Conservation (phyloP, 129 eudicot genomes). For the Tanacetum coccineum region DNA sequence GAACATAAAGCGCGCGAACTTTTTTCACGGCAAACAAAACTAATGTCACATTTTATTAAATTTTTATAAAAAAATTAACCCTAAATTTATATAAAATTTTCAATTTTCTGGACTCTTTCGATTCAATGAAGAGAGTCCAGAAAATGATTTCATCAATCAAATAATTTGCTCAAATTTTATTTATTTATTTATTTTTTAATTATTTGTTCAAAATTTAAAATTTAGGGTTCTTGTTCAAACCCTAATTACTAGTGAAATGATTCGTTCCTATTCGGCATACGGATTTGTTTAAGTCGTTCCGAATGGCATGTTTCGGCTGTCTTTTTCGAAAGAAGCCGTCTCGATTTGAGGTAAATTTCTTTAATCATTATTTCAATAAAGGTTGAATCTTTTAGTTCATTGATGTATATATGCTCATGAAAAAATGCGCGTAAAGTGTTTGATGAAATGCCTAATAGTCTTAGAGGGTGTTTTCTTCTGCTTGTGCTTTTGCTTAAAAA, state of each 20-base stretch:
- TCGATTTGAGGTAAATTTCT: conserved; percentile 39
- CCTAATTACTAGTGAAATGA: conserved; percentile 21
- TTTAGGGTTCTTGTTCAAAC: conserved; percentile 32
- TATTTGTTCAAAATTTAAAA: conserved; percentile 15
- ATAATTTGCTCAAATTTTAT: neutral
- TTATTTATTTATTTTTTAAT: conserved; percentile 13
- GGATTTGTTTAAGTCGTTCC: conserved; percentile 16
- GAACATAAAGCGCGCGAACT: conserved; percentile 20
- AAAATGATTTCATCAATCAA: conserved; percentile 20
- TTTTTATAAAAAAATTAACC: neutral
- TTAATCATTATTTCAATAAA: neutral
- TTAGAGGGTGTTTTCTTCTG: neutral
- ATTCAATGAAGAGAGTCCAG: conserved; percentile 38
- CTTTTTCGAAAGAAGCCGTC: conserved; percentile 43
- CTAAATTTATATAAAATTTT: conserved; percentile 17
- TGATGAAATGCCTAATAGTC: conserved; percentile 19
- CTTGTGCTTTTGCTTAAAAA: neutral
- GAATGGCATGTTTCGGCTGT: conserved; percentile 53
- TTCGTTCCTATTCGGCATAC: neutral
- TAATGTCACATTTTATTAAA: no score
- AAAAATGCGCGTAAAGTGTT: neutral
- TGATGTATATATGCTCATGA: neutral
- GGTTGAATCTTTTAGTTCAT: neutral
- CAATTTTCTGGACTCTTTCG: conserved; percentile 38
- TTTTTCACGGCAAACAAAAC: neutral